Base-by-base conservation (phyloP, 169 alveolate genomes). In the Plasmodium vinckei region DNA sequence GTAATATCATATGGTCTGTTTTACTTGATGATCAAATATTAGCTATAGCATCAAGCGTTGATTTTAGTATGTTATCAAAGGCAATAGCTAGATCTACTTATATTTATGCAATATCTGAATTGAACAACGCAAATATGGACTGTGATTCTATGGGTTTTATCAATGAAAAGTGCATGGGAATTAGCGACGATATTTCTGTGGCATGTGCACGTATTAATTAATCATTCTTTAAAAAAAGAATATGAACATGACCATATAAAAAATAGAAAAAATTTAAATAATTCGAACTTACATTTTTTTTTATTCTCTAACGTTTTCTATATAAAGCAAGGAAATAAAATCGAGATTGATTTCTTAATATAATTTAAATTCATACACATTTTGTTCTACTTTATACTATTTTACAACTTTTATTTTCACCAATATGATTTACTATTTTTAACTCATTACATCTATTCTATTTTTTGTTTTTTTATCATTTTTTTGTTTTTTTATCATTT, bases 31-130 rank as follows among this genome's bases (percentile, higher is more conserved):
- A 64, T 44, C 88, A 75, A 75, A 63, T 75, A 61, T 75, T 75
- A 75, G 64, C 15, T 39, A 44, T 75, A 54, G 77, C 64, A 13
- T 63, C 47, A 27, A 23, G 64, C 42, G 51, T 63, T 42, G 49
- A 75, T 15, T 75, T 75, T 63, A 46, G 77, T 12, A 12, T 39
- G 23, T 57, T 75, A 27, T 75, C 88, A 21, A 73, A 75, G 33
- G 64, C 63, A 75, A 75, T 75, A 47, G 88, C 88, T 15, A 63
- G 64, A 27, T 73, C 63, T 33, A 75, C 88, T 9, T 75, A 63
- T 44, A 75, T 19, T 21, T 75, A 75, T 68, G 5, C 42, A 33
- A 33, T 33, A 33, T 63, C 77, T 9, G 64, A 75, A 75, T 63
- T 75, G 88, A 61, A 49, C 42, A 63, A 0, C 42, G 0, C 5